phyloP scores from a whole-genome alignment of 2,329 filamentous ascomycete species.

The Dothistroma septosporum region DNA sequence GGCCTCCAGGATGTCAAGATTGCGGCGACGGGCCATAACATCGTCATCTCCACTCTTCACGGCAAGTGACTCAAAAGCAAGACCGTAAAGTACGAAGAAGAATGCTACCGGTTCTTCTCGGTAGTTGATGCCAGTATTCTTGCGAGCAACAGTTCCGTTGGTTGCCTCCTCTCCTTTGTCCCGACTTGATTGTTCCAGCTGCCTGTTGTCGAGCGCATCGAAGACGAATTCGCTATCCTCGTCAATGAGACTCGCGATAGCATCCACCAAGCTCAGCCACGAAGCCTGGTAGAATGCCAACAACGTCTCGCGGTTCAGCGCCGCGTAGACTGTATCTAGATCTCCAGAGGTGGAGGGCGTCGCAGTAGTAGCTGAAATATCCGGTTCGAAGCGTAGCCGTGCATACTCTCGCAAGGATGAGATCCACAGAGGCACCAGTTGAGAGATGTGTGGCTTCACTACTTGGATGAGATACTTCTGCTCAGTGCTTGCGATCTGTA shows the following conservation, averaged over 20 bases:
- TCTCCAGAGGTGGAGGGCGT: slow-evolving; percentile 67
- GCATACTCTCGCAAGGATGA: slow-evolving; percentile 92
- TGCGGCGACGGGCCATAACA: slow-evolving; percentile 31
- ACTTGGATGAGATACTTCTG: slow-evolving; percentile 86
- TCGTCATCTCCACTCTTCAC: slow-evolving; percentile 62
- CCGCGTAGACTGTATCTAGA: slow-evolving; percentile 89
- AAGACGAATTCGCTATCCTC: slow-evolving; percentile 98
- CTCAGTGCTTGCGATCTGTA: slow-evolving; percentile 91
- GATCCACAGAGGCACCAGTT: slow-evolving; percentile 87
- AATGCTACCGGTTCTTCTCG: slow-evolving; percentile 96
- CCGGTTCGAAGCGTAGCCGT: slow-evolving; percentile 87
- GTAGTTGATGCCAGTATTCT: slow-evolving; percentile 85
- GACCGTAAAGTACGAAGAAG: slow-evolving; percentile 96
- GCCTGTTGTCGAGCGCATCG: slow-evolving; percentile 86
- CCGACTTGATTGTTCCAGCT: slow-evolving; percentile 27
- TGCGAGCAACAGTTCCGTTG: slow-evolving; percentile 43
- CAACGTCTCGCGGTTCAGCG: slow-evolving; percentile 87
- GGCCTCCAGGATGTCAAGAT: slow-evolving; percentile 78
- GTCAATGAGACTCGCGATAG: slow-evolving; percentile 93
- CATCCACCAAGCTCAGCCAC: slow-evolving; percentile 94
- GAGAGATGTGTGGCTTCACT: slow-evolving; percentile 83
- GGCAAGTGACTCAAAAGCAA: slow-evolving; percentile 92
- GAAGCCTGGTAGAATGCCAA: slow-evolving; percentile 95
- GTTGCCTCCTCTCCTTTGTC: slow-evolving; percentile 15
- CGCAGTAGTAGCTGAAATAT: slow-evolving; percentile 86